These are phyloP conservation scores for Mrakia hoshinonis DNA, from an alignment of 768 basidiomycete genomes.

Conservation along the genomic window DNA sequence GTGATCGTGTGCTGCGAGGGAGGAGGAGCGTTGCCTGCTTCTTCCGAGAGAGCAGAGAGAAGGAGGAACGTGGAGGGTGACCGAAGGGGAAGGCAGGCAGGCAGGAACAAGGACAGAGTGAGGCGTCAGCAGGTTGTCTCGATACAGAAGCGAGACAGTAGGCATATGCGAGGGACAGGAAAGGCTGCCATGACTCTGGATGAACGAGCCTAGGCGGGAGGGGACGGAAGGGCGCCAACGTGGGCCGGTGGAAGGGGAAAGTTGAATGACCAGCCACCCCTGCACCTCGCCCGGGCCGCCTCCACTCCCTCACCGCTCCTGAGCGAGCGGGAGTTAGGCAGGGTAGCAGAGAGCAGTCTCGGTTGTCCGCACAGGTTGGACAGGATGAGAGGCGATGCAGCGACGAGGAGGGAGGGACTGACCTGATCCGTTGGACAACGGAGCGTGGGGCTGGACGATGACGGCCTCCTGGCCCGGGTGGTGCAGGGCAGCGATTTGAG, in stretches of 20 bases:
- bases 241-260: too few species aligned
- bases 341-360: background rate
- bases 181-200: too few species aligned
- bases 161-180: background rate
- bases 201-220: too few species aligned
- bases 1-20: slow-evolving; percentile 20
- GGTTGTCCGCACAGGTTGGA: too few species aligned
- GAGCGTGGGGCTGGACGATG: slow-evolving; percentile 68
- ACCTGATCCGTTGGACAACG: slow-evolving; percentile 58
- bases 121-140: background rate
- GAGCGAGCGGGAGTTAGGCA: too few species aligned
- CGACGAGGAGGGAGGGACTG: slow-evolving; percentile 32
- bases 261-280: too few species aligned
- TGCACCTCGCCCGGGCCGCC: too few species aligned
- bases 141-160: background rate
- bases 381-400: background rate
- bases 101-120: background rate
- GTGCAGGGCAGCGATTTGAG: slow-evolving; percentile 53
- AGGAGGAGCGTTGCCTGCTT: slow-evolving; percentile 18
- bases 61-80: slow-evolving; percentile 38
- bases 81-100: slow-evolving; percentile 30
- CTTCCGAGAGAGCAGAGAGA: background rate
- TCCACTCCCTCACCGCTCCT: too few species aligned
- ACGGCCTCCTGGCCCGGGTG: slow-evolving; percentile 72
- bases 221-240: too few species aligned